A percentile compares a stretch with the other conserved stretches of the same genome.
Conservation (phyloP, 2,329 filamentous ascomycete genomes). For the Fusarium coffeatum region DNA sequence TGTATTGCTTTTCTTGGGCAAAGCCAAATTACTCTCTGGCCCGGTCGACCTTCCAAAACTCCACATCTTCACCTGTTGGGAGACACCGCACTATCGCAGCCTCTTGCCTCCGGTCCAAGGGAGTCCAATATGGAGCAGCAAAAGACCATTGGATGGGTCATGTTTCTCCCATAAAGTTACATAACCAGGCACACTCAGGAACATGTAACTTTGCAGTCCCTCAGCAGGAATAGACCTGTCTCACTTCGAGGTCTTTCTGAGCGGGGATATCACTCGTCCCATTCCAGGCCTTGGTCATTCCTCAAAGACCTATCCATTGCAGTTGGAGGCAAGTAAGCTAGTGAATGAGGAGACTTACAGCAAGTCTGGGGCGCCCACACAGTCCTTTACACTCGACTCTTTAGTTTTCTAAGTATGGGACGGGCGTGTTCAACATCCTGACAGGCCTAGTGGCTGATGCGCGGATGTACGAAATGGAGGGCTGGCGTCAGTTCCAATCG, state of each 20-base stretch:
- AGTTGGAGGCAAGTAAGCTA: constrained; percentile 40
- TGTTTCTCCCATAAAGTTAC: constrained; percentile 29
- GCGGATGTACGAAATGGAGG: constrained; percentile 26
- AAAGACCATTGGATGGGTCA: constrained; percentile 22
- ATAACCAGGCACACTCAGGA: constrained; percentile 37
- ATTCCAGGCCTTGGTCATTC: constrained; percentile 46
- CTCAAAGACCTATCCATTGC: constrained; percentile 36
- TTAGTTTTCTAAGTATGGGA: not conserved
- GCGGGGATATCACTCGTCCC: constrained; percentile 42
- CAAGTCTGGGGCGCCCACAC: constrained; percentile 23
- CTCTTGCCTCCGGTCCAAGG: constrained; percentile 22
- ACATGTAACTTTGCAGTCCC: constrained; percentile 33
- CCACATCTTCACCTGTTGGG: constrained; percentile 41
- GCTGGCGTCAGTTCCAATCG: constrained; percentile 17
- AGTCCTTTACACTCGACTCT: constrained; percentile 2
- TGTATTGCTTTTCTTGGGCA: constrained; percentile 33
- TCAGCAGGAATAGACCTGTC: constrained; percentile 37
- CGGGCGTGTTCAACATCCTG: constrained; percentile 18
- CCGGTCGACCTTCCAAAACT: constrained; percentile 9
- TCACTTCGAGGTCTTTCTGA: constrained; percentile 38
- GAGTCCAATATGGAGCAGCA: constrained; percentile 28
- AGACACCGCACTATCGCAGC: constrained; percentile 5
- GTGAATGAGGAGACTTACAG: constrained; percentile 10
- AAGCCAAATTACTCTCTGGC: constrained; percentile 24
- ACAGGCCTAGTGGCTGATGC: constrained; percentile 16